Percentiles rank a stretch among this genome's conserved stretches.
Evolutionary conservation across 2,329 filamentous ascomycete genomes (phyloP).

Genomic region (Aspergillus sp.): DNA sequence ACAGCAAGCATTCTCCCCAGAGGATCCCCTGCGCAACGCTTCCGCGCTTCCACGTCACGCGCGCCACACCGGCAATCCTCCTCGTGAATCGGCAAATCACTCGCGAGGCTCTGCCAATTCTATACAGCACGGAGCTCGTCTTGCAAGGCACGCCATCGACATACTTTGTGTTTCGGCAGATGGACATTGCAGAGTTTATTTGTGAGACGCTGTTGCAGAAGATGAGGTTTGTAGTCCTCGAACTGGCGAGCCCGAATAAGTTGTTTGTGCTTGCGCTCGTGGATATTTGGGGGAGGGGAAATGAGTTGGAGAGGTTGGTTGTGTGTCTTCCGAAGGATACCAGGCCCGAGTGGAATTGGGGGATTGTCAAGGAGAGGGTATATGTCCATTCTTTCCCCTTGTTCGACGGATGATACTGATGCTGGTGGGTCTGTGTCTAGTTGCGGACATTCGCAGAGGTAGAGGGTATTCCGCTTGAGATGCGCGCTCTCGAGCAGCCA

Average conservation of each 20-base stretch:
- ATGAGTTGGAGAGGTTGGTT: background rate
- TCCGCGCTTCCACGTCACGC: background rate
- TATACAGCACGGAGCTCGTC: background rate
- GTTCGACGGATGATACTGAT: background rate
- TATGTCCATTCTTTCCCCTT: background rate
- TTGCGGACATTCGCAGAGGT: background rate
- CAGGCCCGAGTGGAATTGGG: background rate
- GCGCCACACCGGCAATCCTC: background rate
- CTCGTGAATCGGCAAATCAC: slow-evolving; percentile 4
- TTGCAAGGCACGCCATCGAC: background rate
- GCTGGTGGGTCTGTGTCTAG: background rate
- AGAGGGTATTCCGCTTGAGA: background rate
- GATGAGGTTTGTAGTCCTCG: background rate
- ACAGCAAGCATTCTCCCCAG: background rate
- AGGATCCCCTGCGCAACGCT: background rate
- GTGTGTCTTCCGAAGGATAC: background rate
- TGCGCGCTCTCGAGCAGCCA: background rate
- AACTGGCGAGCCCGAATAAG: background rate
- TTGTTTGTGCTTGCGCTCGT: background rate
- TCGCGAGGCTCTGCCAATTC: background rate
- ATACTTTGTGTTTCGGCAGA: background rate
- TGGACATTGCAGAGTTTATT: slow-evolving; percentile 6
- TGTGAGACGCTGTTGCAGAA: slow-evolving; percentile 7
- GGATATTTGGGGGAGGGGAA: slow-evolving; percentile 2
- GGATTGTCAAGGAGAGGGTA: background rate